A percentile compares a stretch with the other conserved stretches of the same genome.
phyloP scores from a whole-genome alignment of 257 asterid species.

The Thymus quinquecostatus region DNA sequence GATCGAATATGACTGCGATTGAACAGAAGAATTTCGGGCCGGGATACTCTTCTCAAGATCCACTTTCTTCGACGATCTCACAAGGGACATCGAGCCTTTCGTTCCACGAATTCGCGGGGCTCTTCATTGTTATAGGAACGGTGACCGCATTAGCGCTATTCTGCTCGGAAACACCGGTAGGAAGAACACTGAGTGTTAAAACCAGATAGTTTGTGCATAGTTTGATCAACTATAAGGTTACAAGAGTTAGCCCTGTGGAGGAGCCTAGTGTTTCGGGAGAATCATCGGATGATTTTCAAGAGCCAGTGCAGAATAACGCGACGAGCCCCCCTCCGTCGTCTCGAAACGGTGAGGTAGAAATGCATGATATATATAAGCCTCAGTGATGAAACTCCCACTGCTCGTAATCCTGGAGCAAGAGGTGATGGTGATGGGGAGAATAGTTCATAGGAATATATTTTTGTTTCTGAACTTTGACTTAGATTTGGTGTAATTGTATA shows the following conservation, averaged over 20 bases:
- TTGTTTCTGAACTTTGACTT: too few species aligned
- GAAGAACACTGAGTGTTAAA: conserved; percentile 18
- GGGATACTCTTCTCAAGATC: conserved; percentile 39
- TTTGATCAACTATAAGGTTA: too few species aligned
- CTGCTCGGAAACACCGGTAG: conserved; percentile 39
- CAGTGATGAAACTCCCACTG: not conserved
- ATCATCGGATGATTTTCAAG: not conserved
- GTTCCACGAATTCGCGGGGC: conserved; percentile 48
- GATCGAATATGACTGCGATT: conserved; percentile 32
- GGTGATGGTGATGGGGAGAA: too few species aligned
- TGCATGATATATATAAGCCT: conserved; percentile 13
- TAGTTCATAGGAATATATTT: too few species aligned
- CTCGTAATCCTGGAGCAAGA: too few species aligned
- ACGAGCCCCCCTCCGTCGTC: not conserved
- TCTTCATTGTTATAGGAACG: conserved; percentile 45
- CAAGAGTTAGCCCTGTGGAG: too few species aligned
- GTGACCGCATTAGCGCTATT: conserved; percentile 38
- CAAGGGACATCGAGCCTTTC: conserved; percentile 39
- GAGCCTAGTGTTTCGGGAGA: not conserved
- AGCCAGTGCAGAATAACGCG: conserved; percentile 7
- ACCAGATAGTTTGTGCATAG: not conserved
- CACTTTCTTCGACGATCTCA: conserved; percentile 31
- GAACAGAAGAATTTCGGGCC: conserved; percentile 47
- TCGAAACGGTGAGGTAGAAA: not conserved
- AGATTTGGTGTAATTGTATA: too few species aligned